Base-by-base conservation (phyloP, 2,329 filamentous ascomycete species). In the Seiridium unicorne region DNA sequence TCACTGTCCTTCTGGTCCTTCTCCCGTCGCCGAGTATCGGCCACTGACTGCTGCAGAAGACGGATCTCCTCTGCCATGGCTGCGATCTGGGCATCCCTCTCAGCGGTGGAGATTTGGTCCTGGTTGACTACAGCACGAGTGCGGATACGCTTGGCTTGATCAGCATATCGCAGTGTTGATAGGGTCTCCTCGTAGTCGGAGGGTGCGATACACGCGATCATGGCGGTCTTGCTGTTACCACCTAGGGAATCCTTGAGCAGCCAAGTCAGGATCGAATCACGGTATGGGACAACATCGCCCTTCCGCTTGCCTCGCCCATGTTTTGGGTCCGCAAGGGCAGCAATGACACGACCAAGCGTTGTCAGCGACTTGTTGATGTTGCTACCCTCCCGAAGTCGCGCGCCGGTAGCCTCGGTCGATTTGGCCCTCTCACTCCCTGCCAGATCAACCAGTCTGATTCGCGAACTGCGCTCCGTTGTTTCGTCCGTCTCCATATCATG, bases 291-390 rank as follows among this genome's bases (percentile, higher is more conserved):
- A 35, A 93, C 86, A 64, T 85, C 85, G 64, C 80, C 80, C 60
- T 66, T 70, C 58, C 79, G 70, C 71, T 91, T 90, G 60, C 84
- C 79, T 44, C 81, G 79, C 44, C 73, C 73, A 46, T 77, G 73
- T 73, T 92, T 92, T 1, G 85, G 81, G 68, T 89, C 86, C 3
- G 90, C 91, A 35, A 99, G 84, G 1, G 95, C 94, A 36, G 93
- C 94, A 73, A 99, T 99, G 54, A 99, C 95, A 57, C 95, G 89
- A 3, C 95, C 95, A 8, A 99, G 85, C 0, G 95, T 98, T 0
- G 94, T 97, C 44, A 99, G 85, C 8, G 94, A 98, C 77, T 98
- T 97, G 83, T 99, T 99, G 85, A 99, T 99, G 74, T 98, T 97
- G 69, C 92, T 94, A 55, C 95, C 95, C 77, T 99, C 95, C 60